Evolutionary conservation across 768 basidiomycete species (phyloP), one percentile per base, ranked within the genome.

Genomic region (Amanita rimosa): DNA sequence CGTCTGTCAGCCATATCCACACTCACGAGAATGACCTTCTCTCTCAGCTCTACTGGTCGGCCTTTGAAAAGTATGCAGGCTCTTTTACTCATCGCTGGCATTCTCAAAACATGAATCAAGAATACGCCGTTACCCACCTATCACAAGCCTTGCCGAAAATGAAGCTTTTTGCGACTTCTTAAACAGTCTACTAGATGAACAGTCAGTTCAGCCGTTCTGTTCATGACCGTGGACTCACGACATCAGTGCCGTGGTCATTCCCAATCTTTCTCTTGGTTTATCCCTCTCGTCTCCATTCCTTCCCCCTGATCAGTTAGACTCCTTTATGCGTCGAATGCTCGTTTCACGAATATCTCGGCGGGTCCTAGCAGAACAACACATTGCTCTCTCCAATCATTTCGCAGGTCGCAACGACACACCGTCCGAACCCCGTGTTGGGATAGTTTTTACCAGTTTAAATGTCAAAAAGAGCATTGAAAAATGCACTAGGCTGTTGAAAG

Each of bases 311-410:
- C 73, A 76, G 35, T 72, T 94, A 10, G 90, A 93, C 61, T 74
- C 85, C 2, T 90, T 92, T 62, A 89, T 92, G 84, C 77, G 81
- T 19, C 79, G 90, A 19, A 95, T 95, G 91, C 74, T 95, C 8
- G 76, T 90, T 43, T 93, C 91, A 2, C 76, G 91, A 46, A 92
- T 93, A 61, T 92, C 90, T 10, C 76, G 91, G 17, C 80, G 91
- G 27, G 92, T 95, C 27, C 74, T 95, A 19, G 86, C 81, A 3
- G 88, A 93, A 60, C 91, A 95, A 55, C 91, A 95, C 56, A 77
- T 93, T 46, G 85, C 88, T 1, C 70, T 95, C 4, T 85, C 89
- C 6, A 72, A 76, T 49, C 75, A 73, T 22, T 69, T 78, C 50
- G 63, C 62, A 53, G 64, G 72, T 40, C 55, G 62, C 16, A 54